A percentile compares a stretch with the other conserved stretches of the same genome.
Evolutionary conservation across 305 asterid species (phyloP).

Genomic region (Fraxinus xanthoxyloides): DNA sequence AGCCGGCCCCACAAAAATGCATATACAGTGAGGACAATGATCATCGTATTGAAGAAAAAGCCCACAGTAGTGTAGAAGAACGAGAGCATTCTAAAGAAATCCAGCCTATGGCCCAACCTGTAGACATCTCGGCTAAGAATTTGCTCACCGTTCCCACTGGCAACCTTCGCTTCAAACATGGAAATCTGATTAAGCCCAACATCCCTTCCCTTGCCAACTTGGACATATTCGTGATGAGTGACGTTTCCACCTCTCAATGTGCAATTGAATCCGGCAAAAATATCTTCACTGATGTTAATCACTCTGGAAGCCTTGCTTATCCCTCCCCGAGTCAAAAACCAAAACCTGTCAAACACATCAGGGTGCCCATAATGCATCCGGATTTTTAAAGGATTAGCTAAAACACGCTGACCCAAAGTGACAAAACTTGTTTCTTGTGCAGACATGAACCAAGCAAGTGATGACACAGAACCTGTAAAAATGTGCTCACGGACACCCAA

Average conservation of each 20-base stretch:
- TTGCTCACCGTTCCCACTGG: conserved; percentile 70
- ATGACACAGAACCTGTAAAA: conserved; percentile 64
- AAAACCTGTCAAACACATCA: conserved; percentile 63
- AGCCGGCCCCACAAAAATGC: conserved; percentile 70
- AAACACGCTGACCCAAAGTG: conserved; percentile 66
- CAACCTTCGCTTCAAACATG: conserved; percentile 69
- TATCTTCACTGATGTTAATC: conserved; percentile 65
- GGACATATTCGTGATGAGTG: conserved; percentile 66
- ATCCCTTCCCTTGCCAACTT: conserved; percentile 74
- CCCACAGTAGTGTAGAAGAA: conserved; percentile 64
- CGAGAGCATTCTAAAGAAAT: conserved; percentile 68
- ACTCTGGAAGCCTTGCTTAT: conserved; percentile 68
- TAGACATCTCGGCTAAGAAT: conserved; percentile 60
- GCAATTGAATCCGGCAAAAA: conserved; percentile 70
- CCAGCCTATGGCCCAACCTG: conserved; percentile 63
- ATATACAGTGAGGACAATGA: conserved; percentile 61
- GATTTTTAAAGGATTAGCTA: conserved; percentile 63
- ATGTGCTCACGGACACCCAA: conserved; percentile 68
- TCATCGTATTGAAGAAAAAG: conserved; percentile 60
- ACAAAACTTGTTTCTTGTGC: conserved; percentile 70
- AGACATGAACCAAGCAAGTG: conserved; percentile 76
- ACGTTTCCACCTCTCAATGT: conserved; percentile 64
- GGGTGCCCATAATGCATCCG: conserved; percentile 75
- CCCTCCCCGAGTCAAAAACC: conserved; percentile 72
- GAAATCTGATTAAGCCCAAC: conserved; percentile 64